Evolutionary conservation across 192 early-diverging fungal species (phyloP).

Genomic region (Podila epigama): DNA sequence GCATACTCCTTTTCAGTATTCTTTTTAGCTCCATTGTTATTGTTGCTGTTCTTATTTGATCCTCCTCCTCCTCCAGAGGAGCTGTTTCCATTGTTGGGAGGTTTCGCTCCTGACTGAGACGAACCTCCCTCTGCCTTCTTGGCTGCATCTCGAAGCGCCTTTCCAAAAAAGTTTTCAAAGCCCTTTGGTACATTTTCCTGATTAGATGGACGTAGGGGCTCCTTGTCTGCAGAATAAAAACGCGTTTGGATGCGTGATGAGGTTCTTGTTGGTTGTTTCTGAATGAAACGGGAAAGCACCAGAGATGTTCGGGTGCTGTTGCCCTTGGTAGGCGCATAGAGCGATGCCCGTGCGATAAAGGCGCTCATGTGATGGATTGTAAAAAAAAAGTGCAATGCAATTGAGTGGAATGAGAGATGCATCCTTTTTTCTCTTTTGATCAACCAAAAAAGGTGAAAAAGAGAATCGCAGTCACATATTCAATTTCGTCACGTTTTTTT

Average conservation of each 20-base stretch:
- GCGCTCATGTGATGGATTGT: conserved; percentile 25
- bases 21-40: conserved; percentile 16
- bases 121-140: conserved; percentile 38
- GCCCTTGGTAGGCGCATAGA: no score
- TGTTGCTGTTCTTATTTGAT: conserved; percentile 19
- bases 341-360: no score
- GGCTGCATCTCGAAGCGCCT: conserved; percentile 42
- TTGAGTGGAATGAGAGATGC: neutral
- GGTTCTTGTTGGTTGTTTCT: neutral
- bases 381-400: conserved; percentile 1
- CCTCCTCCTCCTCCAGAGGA: conserved; percentile 35
- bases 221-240: conserved; percentile 35
- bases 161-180: conserved; percentile 77
- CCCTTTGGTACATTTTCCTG: conserved; percentile 63
- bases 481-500: no score
- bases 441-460: neutral
- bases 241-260: conserved; percentile 15
- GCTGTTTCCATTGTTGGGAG: conserved; percentile 25
- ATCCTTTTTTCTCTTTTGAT: neutral
- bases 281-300: conserved; percentile 10
- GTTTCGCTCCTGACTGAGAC: conserved; percentile 11
- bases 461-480: neutral
- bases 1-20: conserved; percentile 16
- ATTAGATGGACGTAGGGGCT: conserved; percentile 9
- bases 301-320: conserved; percentile 22